A percentile compares a stretch with the other conserved stretches of the same genome.
Evolutionary conservation across 2,329 filamentous ascomycete genomes (phyloP).

Genomic region (Rugonectria rugulosa): DNA sequence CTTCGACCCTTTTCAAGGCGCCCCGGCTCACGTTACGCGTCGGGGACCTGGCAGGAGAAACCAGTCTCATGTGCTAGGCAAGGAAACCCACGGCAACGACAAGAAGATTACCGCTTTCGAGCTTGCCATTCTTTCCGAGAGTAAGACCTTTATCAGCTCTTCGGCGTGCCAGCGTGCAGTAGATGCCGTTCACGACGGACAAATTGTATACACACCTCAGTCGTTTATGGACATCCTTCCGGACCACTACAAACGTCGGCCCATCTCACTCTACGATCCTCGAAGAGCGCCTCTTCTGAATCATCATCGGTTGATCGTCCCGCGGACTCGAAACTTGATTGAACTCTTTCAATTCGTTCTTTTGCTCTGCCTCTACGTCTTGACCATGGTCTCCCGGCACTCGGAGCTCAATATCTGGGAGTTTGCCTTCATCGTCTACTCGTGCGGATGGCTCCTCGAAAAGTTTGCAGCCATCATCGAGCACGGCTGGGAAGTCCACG

Average conservation of each 20-base stretch:
- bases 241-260: constrained; percentile 75
- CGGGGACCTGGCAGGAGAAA: constrained; percentile 45
- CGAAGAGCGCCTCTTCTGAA: constrained; percentile 71
- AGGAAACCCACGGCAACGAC: constrained; percentile 50
- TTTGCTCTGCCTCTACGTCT: constrained; percentile 67
- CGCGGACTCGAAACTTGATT: constrained; percentile 70
- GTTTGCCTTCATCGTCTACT: constrained; percentile 68
- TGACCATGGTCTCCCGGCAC: constrained; percentile 68
- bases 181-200: constrained; percentile 72
- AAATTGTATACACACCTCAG: constrained; percentile 74
- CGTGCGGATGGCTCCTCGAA: constrained; percentile 72
- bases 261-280: constrained; percentile 74
- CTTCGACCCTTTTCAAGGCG: constrained; percentile 76
- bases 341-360: constrained; percentile 72
- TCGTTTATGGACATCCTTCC: constrained; percentile 77
- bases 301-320: constrained; percentile 76
- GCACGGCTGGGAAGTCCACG: constrained; percentile 72
- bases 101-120: constrained; percentile 73
- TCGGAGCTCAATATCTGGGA: constrained; percentile 59
- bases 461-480: constrained; percentile 71
- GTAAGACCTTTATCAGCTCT: constrained; percentile 71
- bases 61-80: constrained; percentile 49
- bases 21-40: constrained; percentile 64
- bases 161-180: constrained; percentile 75
- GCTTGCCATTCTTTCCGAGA: constrained; percentile 75